Percentiles rank a stretch among this genome's conserved stretches.
Conservation (phyloP, 2,329 filamentous ascomycete genomes). For the Parascedosporium putredinis region DNA sequence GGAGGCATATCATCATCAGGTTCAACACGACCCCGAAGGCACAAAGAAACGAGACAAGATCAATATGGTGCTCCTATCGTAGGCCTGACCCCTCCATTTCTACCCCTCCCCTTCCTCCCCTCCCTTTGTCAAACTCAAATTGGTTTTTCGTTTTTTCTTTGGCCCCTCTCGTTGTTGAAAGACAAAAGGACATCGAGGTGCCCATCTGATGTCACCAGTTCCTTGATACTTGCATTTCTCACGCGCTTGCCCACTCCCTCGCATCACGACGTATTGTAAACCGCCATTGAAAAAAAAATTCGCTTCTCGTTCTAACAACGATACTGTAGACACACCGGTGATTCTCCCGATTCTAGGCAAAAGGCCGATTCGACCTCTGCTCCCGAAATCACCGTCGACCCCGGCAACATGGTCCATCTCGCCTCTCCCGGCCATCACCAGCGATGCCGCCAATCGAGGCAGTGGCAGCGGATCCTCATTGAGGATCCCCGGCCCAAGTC, state of each 20-base stretch:
- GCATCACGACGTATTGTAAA: too few species aligned
- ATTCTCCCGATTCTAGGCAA: too few species aligned
- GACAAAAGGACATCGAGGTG: too few species aligned
- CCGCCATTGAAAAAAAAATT: too few species aligned
- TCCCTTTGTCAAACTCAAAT: neutral
- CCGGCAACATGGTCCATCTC: slow-evolving; percentile 39
- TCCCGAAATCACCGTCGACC: neutral
- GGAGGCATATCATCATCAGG: neutral
- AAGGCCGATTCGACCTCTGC: neutral
- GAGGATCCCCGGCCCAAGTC: slow-evolving; percentile 18
- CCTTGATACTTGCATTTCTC: too few species aligned
- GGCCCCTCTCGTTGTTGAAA: too few species aligned
- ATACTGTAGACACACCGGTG: too few species aligned
- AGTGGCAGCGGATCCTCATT: neutral
- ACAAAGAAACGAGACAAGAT: neutral
- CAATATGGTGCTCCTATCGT: neutral
- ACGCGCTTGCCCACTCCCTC: too few species aligned
- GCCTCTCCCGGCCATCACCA: slow-evolving; percentile 26
- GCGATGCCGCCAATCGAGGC: slow-evolving; percentile 8
- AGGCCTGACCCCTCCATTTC: neutral
- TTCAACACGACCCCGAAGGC: too few species aligned
- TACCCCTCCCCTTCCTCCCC: neutral
- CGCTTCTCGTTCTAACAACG: too few species aligned
- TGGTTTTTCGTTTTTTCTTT: neutral
- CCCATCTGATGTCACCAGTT: neutral